Evolutionary conservation across 257 asterid species (phyloP), one percentile per base, ranked within the genome.

Genomic region (Nicotiana obtusifolia): DNA sequence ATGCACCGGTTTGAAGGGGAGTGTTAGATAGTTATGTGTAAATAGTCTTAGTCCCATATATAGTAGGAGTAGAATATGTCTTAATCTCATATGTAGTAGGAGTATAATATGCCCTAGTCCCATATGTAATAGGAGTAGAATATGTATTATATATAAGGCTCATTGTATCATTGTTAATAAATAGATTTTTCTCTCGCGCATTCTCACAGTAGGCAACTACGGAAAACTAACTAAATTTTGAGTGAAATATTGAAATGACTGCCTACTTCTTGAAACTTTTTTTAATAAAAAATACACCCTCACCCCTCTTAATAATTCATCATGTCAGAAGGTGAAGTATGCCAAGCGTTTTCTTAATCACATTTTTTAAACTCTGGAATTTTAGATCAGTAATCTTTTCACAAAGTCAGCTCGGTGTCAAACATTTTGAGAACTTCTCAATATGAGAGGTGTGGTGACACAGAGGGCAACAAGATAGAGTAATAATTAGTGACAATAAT

Each of bases 361-460:
- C 30, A 13, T 69, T 11, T 69, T 41, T 69, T 41, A 20, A 53
- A 16, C 9, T 20, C 35, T 69, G 78, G 35, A 69, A 6, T 69
- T 69, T 41, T 31, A 69, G 30, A n/a, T 41, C 15, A 30, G 59
- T 69, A 41, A 37, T 33, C 44, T 28, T 69, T 41, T 41, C 33
- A 69, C 78, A 41, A 69, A 64, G 44, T 14, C 16, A 20, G 54
- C 54, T 35, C 24, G 10, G 17, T 68, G 77, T 37, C 53, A 68
- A 69, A 41, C 35, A 69, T 69, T 41, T 69, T 20, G 57, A 44
- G 57, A 20, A 69, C 78, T 69, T 69, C 78, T 35, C 76, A 67
- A 67, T 47, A 35, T 67, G 54, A 19, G 76, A 67, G 54, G 76
- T 35, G 76, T 37, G 76, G 37, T 19, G 30, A 67, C 53, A 33